A percentile compares a stretch with the other conserved stretches of the same genome.
phyloP scores from a whole-genome alignment of 2,329 filamentous ascomycete species.

The Colletotrichum lupini region DNA sequence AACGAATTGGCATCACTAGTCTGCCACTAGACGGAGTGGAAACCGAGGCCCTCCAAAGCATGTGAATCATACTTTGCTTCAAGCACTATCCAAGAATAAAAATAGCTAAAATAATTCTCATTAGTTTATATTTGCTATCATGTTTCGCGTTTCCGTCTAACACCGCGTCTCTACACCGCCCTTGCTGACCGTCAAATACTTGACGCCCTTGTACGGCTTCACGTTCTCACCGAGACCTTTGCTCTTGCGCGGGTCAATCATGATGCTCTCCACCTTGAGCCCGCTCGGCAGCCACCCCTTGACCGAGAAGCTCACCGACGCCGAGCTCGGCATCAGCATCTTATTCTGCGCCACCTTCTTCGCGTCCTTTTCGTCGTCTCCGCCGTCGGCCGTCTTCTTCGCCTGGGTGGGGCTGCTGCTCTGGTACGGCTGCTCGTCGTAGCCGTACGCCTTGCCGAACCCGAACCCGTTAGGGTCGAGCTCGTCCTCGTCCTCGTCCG shows the following conservation, averaged over 20 bases:
- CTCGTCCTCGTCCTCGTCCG: slow-evolving; percentile 60
- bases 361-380: slow-evolving; percentile 59
- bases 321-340: slow-evolving; percentile 83
- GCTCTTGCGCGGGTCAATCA: slow-evolving; percentile 81
- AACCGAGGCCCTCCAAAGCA: slow-evolving; percentile 10
- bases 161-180: slow-evolving; percentile 73
- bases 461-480: slow-evolving; percentile 64
- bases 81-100: not conserved
- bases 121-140: slow-evolving; percentile 22
- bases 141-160: slow-evolving; percentile 41
- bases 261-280: slow-evolving; percentile 74
- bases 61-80: not conserved
- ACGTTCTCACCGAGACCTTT: slow-evolving; percentile 87
- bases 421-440: slow-evolving; percentile 69
- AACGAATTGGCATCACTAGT: slow-evolving; percentile 7
- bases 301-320: slow-evolving; percentile 77
- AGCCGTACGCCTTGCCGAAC: slow-evolving; percentile 62
- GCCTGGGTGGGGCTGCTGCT: slow-evolving; percentile 46
- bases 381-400: slow-evolving; percentile 44
- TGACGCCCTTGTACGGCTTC: slow-evolving; percentile 97
- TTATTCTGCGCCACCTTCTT: slow-evolving; percentile 75
- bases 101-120: slow-evolving; percentile 5
- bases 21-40: slow-evolving; percentile 16
- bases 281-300: slow-evolving; percentile 77
- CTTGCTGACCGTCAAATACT: slow-evolving; percentile 86